A percentile compares a stretch with the other conserved stretches of the same genome.
phyloP scores from a whole-genome alignment of 805 yeast species.

The Kodamaea sagamina region DNA sequence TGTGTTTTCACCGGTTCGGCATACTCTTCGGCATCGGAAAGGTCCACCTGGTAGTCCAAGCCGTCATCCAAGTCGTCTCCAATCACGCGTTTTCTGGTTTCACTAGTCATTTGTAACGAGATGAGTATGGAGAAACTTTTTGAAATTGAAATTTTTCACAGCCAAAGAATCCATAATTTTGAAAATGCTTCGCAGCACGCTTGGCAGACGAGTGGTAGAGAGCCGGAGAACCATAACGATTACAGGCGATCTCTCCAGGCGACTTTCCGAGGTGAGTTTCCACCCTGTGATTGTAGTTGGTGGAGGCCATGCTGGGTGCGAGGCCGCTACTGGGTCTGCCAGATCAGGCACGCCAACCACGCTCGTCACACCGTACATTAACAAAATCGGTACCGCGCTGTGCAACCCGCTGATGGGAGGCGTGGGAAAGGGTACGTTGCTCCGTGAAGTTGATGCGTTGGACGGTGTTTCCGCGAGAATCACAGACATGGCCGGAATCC shows the following conservation, averaged over 20 bases:
- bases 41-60: conserved; percentile 57
- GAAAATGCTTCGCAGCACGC: conserved; percentile 3
- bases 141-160: not conserved
- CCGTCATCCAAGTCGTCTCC: conserved; percentile 85
- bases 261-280: conserved; percentile 9
- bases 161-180: not conserved
- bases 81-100: conserved; percentile 6
- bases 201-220: not conserved
- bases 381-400: conserved; percentile 88
- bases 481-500: conserved; percentile 93
- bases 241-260: conserved; percentile 28
- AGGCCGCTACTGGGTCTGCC: conserved; percentile 93
- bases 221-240: conserved; percentile 7
- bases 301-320: conserved; percentile 99
- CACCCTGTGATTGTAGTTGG: conserved; percentile 87
- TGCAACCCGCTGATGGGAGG: conserved; percentile 99
- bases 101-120: conserved; percentile 10
- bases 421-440: conserved; percentile 91
- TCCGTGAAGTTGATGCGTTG: conserved; percentile 92
- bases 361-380: conserved; percentile 72
- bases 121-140: conserved; percentile 11
- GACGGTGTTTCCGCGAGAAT: conserved; percentile 88
- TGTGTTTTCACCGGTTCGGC: conserved; percentile 22
- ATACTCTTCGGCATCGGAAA: conserved; percentile 24
- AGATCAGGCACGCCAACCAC: conserved; percentile 73